A percentile compares a stretch with the other conserved stretches of the same genome.
Conservation (phyloP, 139 green algal genomes). For the Coelastrella sp. region DNA sequence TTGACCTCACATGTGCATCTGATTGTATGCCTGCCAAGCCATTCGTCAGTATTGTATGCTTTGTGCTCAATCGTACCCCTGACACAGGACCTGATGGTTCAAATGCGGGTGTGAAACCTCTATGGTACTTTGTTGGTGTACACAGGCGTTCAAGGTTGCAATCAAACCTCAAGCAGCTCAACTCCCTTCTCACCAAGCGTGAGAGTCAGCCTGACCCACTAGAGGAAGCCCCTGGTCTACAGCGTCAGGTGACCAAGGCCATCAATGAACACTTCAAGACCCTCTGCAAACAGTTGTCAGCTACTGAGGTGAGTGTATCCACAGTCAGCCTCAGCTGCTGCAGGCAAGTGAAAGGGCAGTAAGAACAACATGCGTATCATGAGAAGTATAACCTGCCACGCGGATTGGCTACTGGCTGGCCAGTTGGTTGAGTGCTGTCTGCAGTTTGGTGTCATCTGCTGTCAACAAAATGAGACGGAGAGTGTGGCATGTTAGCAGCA, state of each 20-base stretch:
- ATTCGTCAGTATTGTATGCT: too few relatives aligned
- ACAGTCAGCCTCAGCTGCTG: background rate
- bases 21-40: too few relatives aligned
- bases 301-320: background rate
- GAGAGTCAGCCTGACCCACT: conserved; percentile 52
- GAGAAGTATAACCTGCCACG: too few relatives aligned
- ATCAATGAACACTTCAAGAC: background rate
- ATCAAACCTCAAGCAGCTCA: background rate
- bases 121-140: too few relatives aligned
- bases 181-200: conserved; percentile 16
- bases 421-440: too few relatives aligned
- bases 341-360: too few relatives aligned
- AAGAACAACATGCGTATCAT: background rate
- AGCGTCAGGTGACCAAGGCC: conserved; percentile 32
- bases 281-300: background rate
- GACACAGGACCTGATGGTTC: background rate
- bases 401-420: too few relatives aligned
- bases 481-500: too few relatives aligned
- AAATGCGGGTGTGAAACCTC: too few relatives aligned
- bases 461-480: too few relatives aligned
- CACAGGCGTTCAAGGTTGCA: conserved; percentile 45
- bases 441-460: too few relatives aligned
- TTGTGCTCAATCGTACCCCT: background rate
- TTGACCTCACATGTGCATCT: too few relatives aligned
- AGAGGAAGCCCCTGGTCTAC: conserved; percentile 38